Conservation (phyloP, 129 eudicot genomes). For the Centella asiatica region DNA sequence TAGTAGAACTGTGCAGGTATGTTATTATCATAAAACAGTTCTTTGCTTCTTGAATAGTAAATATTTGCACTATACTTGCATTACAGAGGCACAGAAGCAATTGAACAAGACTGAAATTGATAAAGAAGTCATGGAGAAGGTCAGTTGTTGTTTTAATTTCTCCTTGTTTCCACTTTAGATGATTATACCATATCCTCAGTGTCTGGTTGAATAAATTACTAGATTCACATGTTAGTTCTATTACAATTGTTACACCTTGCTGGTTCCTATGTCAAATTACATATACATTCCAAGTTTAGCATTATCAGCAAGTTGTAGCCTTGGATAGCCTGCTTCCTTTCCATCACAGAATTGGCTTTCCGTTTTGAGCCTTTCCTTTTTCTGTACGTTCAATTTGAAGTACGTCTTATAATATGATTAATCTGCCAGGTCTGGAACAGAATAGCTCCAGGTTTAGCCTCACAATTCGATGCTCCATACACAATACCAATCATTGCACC, state of each 20-base stretch:
- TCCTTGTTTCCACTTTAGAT: neutral
- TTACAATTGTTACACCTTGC: no score
- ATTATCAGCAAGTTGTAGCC: no score
- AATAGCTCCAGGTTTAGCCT: constrained; percentile 84
- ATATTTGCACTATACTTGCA: neutral
- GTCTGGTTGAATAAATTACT: no score
- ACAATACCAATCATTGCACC: constrained; percentile 79
- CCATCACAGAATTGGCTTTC: no score
- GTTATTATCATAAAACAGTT: no score
- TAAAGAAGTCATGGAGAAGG: constrained; percentile 94
- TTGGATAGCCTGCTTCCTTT: no score
- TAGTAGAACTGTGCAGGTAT: no score
- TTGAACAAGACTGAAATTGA: constrained; percentile 60
- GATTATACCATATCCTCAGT: neutral
- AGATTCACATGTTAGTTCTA: no score
- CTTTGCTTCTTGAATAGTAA: no score
- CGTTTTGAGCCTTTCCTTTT: neutral
- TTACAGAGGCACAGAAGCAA: constrained; percentile 68
- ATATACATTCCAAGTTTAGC: no score
- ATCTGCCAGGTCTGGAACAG: constrained; percentile 78
- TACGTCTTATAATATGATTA: constrained; percentile 4
- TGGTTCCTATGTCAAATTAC: no score
- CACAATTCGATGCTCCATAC: constrained; percentile 65
- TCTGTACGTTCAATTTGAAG: neutral
- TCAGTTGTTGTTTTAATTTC: constrained; percentile 14